Evolutionary conservation across 768 basidiomycete species (phyloP), one percentile per base, ranked within the genome.

Genomic region (Tulasnella sp.): DNA sequence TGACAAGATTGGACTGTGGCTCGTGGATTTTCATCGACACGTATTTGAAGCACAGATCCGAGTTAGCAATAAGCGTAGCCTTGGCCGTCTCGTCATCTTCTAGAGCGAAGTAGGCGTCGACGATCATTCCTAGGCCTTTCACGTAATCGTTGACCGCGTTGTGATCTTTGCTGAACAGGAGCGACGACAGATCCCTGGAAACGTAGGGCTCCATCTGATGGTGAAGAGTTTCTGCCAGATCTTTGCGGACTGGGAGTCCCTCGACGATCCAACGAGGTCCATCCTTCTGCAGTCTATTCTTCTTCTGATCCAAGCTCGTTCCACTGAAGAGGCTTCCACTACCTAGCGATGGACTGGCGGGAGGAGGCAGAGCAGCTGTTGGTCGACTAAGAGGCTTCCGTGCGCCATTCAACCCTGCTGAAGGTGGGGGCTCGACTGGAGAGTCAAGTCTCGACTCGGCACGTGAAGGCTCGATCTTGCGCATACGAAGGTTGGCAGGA

Each of bases 101-200:
- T 39, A 41, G 26, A 4, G 29, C 35, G 3, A 14, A 40, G 80
- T 88, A 95, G 77, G 93, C 90, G 1, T 95, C 92, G 69, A 88
- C 85, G 26, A 98, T 83, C 65, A 82, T 84, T 6, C 85, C 82
- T 68, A 98, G 80, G 6, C 91, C 96, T n/a, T 83, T 82, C 69
- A 96, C 85, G 77, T 91, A 89, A 78, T 98, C 97, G 76, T 94
- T 95, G 75, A 98, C 90, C 6, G 95, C 93, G 75, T 90, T 92
- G 79, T 98, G 97, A 76, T 97, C 97, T 74, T 91, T 92, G 77
- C 96, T 98, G 82, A 98, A 99, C 35, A 99, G 83, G 35, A 87
- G 87, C 5, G 86, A 80, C 14, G 91, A 79, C 2, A 98, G 81
- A 1, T 95, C 90, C 74, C 89, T 88, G 3, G 90, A 90, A 6